Conservation (phyloP, 2,329 filamentous ascomycete genomes). For the Talaromyces sp. region DNA sequence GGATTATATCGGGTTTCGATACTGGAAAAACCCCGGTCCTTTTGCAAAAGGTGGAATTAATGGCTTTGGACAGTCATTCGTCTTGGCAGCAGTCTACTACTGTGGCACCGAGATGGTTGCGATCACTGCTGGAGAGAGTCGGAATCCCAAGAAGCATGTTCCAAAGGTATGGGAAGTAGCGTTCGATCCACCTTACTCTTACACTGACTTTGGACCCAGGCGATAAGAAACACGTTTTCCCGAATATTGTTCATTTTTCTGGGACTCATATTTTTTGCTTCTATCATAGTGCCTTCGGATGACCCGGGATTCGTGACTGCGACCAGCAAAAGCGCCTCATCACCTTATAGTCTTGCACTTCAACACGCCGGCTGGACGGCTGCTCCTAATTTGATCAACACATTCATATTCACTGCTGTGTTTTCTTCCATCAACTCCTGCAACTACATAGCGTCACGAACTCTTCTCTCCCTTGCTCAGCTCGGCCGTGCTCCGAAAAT, state of each 20-base stretch:
- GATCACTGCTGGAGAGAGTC: conserved; percentile 38
- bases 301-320: conserved; percentile 48
- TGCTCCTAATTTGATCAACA: conserved; percentile 35
- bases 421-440: conserved; percentile 37
- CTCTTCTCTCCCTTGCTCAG: conserved; percentile 59
- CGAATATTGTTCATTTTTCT: conserved; percentile 59
- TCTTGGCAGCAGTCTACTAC: conserved; percentile 33
- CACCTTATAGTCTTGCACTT: conserved; percentile 37
- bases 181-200: not conserved
- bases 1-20: conserved; percentile 30
- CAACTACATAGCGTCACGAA: conserved; percentile 51
- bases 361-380: conserved; percentile 27
- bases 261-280: conserved; percentile 56
- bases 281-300: conserved; percentile 62
- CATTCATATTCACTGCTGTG: conserved; percentile 34
- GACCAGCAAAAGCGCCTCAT: conserved; percentile 26
- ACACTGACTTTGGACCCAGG: conserved; percentile 31
- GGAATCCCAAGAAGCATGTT: conserved; percentile 65
- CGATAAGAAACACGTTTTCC: conserved; percentile 70
- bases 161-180: conserved; percentile 35
- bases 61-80: conserved; percentile 31
- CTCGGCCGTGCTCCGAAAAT: conserved; percentile 38
- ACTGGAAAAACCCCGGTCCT: conserved; percentile 21
- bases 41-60: conserved; percentile 11
- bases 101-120: conserved; percentile 33